Base-by-base conservation (phyloP, 805 yeast genomes). In the Sugiyamaella mastotermitis region DNA sequence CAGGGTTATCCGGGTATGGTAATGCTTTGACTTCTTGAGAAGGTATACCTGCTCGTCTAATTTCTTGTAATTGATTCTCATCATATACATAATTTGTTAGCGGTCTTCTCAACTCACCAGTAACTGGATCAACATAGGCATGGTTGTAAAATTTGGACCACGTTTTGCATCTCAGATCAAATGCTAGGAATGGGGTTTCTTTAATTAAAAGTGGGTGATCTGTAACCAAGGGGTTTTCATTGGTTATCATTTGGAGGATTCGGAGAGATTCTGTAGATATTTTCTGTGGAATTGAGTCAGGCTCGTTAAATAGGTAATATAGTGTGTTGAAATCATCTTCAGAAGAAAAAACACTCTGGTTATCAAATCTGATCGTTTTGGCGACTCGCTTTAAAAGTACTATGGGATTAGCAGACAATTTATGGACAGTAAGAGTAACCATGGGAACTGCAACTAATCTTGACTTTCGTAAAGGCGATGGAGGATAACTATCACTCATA, bases 281-380 rank as follows among this genome's bases (percentile, higher is more conserved):
- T 25, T 82, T 78, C 28, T 38, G 35, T 27, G 74, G 64, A 16
- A 81, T 68, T 3, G 81, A 47, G 58, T 78, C 66, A 49, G 61
- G 60, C 36, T 68, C 68, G 46, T 69, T 72, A 43, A 86, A 84
- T 18, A 84, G 62, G 33, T 82, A 76, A 55, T 81, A 84, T 46
- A 86, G 62, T 13, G 86, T 66, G 11, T 87, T 74, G 56, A 73
- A 83, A 56, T 84, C 92, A 52, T 85, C 94, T 38, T 83, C 72
- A 1, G 86, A 80, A 37, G 80, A 73, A 51, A 80, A 84, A 3
- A 75, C 56, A 40, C 79, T 78, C 27, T 83, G 78, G 43, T 80
- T 76, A 31, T 82, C 83, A 58, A 84, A 84, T 19, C 73, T 69
- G 21, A 85, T 63, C 1, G 82, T 71, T 44, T 69, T 72, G 33